Percentiles rank a stretch among this genome's conserved stretches.
These are phyloP conservation scores for Peronosclerospora sorghi DNA, from an alignment of 352 stramenopile genomes.

Conservation along the genomic window DNA sequence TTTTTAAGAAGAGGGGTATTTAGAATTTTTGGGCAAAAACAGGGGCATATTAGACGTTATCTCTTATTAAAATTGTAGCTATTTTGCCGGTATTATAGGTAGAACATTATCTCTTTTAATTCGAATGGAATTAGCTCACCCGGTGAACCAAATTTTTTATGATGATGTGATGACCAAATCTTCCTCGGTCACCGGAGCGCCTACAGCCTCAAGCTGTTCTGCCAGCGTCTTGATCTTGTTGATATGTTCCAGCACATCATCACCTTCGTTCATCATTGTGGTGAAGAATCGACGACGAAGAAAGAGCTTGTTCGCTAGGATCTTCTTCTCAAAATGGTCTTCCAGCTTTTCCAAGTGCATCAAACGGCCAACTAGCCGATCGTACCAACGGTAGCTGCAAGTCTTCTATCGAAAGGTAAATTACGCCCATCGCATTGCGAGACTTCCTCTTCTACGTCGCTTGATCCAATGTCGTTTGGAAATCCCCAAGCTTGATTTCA, in stretches of 20 bases:
- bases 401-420: not conserved
- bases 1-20: not conserved
- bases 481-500: not conserved
- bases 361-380: not conserved
- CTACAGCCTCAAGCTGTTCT: not conserved
- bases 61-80: no score
- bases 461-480: not conserved
- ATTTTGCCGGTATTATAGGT: no score
- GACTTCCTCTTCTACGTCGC: not conserved
- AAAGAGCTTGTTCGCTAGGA: not conserved
- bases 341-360: not conserved
- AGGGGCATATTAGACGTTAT: no score
- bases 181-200: not conserved
- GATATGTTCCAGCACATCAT: no score
- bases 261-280: not conserved
- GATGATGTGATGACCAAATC: no score
- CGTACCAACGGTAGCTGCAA: not conserved
- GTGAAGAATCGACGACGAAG: not conserved
- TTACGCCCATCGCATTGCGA: constrained; percentile 1
- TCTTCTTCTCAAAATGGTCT: not conserved
- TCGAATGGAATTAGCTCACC: no score
- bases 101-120: no score
- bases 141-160: no score
- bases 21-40: no score
- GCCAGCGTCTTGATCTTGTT: no score